Evolutionary conservation across 345 rosid species (phyloP).

Genomic region (Eucalyptus grandis): DNA sequence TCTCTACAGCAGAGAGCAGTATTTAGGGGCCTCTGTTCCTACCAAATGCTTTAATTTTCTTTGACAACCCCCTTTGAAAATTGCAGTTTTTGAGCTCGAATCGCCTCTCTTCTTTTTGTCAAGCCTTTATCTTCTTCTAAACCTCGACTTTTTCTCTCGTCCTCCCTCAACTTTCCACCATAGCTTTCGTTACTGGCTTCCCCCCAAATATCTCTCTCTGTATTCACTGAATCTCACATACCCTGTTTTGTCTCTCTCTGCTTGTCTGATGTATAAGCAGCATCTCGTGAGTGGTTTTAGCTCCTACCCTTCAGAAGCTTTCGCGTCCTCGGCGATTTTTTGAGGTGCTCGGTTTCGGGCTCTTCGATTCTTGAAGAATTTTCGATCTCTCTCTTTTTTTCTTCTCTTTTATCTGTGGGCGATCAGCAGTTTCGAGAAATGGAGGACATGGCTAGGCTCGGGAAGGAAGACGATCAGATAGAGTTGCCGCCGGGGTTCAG

Average conservation of each 20-base stretch:
- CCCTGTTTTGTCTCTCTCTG: background rate
- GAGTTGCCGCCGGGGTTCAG: constrained; percentile 91
- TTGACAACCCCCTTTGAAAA: constrained; percentile 14
- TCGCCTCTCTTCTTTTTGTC: constrained; percentile 4
- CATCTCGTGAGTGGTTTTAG: background rate
- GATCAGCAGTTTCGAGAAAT: constrained; percentile 14
- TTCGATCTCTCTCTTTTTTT: background rate
- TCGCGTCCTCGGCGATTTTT: background rate
- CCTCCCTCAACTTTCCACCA: background rate
- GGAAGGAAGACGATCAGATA: constrained; percentile 55
- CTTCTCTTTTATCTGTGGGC: background rate
- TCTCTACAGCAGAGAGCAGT: background rate
- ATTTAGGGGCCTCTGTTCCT: constrained; percentile 14
- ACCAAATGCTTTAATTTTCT: background rate
- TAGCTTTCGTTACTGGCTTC: background rate
- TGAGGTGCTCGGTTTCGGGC: background rate
- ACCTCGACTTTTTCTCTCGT: background rate
- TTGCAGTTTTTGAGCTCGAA: constrained; percentile 13
- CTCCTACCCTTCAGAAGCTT: background rate
- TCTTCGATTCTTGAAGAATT: background rate
- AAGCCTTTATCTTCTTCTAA: background rate
- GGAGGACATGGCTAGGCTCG: constrained; percentile 24
- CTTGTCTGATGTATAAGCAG: background rate
- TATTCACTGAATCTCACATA: background rate
- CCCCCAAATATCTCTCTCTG: background rate